These are phyloP conservation scores for Stylonectria norvegica DNA, from an alignment of 2,329 filamentous ascomycete species.

Conservation along the genomic window DNA sequence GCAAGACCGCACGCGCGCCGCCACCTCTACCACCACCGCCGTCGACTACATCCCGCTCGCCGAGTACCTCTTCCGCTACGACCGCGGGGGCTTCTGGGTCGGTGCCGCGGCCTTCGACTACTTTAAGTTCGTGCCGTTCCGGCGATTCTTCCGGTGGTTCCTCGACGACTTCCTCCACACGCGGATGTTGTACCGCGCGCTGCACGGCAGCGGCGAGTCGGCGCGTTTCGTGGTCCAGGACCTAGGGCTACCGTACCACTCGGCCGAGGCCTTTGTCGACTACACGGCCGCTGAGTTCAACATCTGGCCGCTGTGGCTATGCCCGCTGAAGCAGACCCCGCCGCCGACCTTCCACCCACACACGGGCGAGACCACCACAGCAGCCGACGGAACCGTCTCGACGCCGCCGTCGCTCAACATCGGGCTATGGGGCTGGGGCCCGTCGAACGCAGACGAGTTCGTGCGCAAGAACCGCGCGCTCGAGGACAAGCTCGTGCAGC, in stretches of 20 bases:
- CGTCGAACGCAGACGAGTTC: conserved; percentile 55
- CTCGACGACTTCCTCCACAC: conserved; percentile 72
- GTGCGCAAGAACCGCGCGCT: conserved; percentile 66
- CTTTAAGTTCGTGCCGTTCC: conserved; percentile 64
- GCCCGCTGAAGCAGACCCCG: conserved; percentile 48
- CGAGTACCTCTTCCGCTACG: conserved; percentile 75
- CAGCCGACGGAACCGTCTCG: conserved; percentile 15
- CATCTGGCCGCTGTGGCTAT: conserved; percentile 62
- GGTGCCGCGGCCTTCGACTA: conserved; percentile 63
- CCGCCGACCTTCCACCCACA: conserved; percentile 56
- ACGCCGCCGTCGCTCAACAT: conserved; percentile 54
- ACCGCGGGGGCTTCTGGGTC: conserved; percentile 73
- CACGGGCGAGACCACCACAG: conserved; percentile 35
- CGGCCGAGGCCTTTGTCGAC: conserved; percentile 51
- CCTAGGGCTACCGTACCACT: conserved; percentile 54
- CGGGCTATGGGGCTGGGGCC: conserved; percentile 78
- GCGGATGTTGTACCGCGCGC: conserved; percentile 68
- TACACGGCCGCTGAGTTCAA: conserved; percentile 48
- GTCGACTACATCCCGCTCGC: conserved; percentile 62
- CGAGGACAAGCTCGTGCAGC: conserved; percentile 63
- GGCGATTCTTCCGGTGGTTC: conserved; percentile 60
- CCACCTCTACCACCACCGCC: conserved; percentile 22
- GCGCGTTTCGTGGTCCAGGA: conserved; percentile 68
- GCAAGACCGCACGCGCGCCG: conserved; percentile 39
- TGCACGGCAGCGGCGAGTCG: conserved; percentile 64